Percentiles rank a stretch among this genome's conserved stretches.
Evolutionary conservation across 2,329 filamentous ascomycete genomes (phyloP).

Genomic region (Thelonectria blattea): DNA sequence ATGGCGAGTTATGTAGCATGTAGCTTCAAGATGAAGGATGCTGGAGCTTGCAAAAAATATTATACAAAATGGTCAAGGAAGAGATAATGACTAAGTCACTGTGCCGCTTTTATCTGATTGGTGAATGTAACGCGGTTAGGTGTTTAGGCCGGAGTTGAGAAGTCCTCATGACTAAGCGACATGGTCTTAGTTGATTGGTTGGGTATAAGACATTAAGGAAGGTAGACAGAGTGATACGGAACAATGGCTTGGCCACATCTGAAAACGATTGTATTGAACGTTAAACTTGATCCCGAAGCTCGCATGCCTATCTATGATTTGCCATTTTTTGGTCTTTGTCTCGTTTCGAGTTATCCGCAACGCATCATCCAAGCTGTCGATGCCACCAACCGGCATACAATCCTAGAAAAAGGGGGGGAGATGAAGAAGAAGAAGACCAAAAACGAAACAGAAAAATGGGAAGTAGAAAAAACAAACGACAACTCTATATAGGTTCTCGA

Average conservation of each 20-base stretch:
- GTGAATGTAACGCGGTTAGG: not conserved
- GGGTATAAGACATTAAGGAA: not conserved
- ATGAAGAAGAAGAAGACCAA: not conserved
- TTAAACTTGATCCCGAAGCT: not conserved
- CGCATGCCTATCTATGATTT: not conserved
- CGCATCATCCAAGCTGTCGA: not conserved
- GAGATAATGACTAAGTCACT: not conserved
- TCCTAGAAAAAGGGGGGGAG: not conserved
- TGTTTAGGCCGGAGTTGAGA: not conserved
- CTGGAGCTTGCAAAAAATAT: slow-evolving; percentile 16
- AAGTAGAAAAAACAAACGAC: not conserved
- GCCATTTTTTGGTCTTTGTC: not conserved
- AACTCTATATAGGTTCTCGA: not conserved
- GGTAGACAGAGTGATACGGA: not conserved
- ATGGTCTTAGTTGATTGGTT: not conserved
- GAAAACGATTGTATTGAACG: not conserved
- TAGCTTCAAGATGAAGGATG: slow-evolving; percentile 12
- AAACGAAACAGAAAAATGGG: not conserved
- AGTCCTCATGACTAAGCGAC: not conserved
- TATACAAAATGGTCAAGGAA: slow-evolving; percentile 12
- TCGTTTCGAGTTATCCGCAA: not conserved
- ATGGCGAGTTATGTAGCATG: slow-evolving; percentile 1
- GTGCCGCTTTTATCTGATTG: not conserved
- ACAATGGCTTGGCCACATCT: not conserved
- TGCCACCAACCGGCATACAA: not conserved